phyloP scores from a whole-genome alignment of 176 grass and related monocot species.

The Paspalum notatum region DNA sequence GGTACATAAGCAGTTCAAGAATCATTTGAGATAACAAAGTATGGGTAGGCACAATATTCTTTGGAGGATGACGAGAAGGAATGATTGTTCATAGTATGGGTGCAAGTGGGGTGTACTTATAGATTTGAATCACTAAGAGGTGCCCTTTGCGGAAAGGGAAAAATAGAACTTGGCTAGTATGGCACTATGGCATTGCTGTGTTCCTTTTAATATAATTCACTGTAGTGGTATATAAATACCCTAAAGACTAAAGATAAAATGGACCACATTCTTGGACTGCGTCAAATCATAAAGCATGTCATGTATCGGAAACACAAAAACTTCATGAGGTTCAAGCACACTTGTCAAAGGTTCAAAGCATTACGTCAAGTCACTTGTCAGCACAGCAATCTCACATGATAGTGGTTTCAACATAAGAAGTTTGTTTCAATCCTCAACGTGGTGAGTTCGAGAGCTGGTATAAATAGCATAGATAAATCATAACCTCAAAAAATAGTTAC shows the following conservation, averaged over 20 bases:
- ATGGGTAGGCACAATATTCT: background rate
- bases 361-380: background rate
- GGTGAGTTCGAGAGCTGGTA: conserved; percentile 12
- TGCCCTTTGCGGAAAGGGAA: conserved; percentile 8
- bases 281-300: conserved; percentile 28
- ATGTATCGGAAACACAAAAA: conserved; percentile 8
- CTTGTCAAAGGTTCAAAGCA: conserved; percentile 6
- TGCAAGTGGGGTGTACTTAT: background rate
- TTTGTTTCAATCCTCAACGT: background rate
- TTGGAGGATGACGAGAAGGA: conserved; percentile 1
- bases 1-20: background rate
- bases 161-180: conserved; percentile 9
- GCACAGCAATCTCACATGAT: conserved; percentile 2
- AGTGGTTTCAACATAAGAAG: background rate
- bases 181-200: background rate
- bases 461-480: no score
- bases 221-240: background rate
- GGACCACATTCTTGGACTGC: background rate
- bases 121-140: conserved; percentile 25
- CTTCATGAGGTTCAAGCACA: conserved; percentile 4
- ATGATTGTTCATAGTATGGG: conserved; percentile 9
- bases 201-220: conserved; percentile 31
- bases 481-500: no score
- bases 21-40: conserved; percentile 15
- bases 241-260: conserved; percentile 19